Percentiles rank a stretch among this genome's conserved stretches.
Evolutionary conservation across 2,329 filamentous ascomycete genomes (phyloP).

Genomic region (Fusarium nygamai): DNA sequence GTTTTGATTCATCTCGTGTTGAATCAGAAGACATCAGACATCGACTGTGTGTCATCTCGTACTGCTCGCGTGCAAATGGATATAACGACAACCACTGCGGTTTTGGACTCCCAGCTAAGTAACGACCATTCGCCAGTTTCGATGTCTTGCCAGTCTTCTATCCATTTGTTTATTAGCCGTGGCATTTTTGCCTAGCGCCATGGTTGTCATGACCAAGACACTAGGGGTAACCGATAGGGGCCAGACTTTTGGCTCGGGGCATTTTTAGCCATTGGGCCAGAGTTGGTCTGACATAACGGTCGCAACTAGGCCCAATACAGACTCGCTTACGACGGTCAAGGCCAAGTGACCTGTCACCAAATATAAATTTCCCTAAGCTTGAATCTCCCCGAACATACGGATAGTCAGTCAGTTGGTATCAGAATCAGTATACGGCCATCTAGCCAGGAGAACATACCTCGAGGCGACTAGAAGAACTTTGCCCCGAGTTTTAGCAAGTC

Average conservation of each 20-base stretch:
- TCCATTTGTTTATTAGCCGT: conserved; percentile 5
- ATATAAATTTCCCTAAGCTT: conserved; percentile 13
- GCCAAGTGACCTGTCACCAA: conserved; percentile 21
- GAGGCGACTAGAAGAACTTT: not conserved
- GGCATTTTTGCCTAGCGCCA: conserved; percentile 12
- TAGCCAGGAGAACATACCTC: not conserved
- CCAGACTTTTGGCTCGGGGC: conserved; percentile 34
- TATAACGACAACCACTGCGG: not conserved
- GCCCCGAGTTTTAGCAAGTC: not conserved
- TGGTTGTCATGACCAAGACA: conserved; percentile 23
- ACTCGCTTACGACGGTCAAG: conserved; percentile 7
- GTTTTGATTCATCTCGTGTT: not conserved
- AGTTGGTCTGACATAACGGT: conserved; percentile 31
- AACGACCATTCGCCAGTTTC: not conserved
- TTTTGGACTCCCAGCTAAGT: not conserved
- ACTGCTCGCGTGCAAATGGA: conserved; percentile 10
- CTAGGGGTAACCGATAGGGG: conserved; percentile 26
- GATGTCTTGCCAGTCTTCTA: conserved; percentile 10
- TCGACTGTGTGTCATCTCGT: not conserved
- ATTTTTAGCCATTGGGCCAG: conserved; percentile 39
- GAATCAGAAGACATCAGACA: not conserved
- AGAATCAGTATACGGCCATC: not conserved
- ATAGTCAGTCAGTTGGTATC: conserved; percentile 10
- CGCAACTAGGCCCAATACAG: conserved; percentile 24
- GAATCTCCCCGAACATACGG: conserved; percentile 11